A percentile compares a stretch with the other conserved stretches of the same genome.
These are phyloP conservation scores for Cladophialophora exuberans DNA, from an alignment of 2,329 filamentous ascomycete genomes.

Conservation along the genomic window DNA sequence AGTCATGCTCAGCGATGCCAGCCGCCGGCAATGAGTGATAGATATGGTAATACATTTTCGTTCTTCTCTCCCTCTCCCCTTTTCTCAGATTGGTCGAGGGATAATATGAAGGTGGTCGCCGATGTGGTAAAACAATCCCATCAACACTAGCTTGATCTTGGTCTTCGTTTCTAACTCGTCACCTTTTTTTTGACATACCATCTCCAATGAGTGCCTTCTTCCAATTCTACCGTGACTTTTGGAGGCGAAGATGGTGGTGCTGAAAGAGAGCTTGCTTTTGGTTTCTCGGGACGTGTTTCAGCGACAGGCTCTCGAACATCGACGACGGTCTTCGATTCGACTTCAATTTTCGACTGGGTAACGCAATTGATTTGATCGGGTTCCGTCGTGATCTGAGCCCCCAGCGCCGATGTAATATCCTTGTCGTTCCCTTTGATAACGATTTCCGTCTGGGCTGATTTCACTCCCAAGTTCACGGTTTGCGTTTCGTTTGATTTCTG, in stretches of 20 bases:
- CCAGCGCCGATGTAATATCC: neutral
- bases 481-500: conserved; percentile 13
- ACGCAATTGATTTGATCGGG: too few relatives aligned
- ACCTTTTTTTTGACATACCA: conserved; percentile 28
- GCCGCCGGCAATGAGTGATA: neutral
- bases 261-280: neutral
- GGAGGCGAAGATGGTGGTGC: neutral
- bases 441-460: neutral
- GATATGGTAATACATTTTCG: neutral
- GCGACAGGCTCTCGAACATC: too few relatives aligned
- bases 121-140: too few relatives aligned
- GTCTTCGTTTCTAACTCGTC: too few relatives aligned
- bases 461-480: neutral
- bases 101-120: too few relatives aligned
- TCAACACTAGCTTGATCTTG: too few relatives aligned
- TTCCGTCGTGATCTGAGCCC: neutral
- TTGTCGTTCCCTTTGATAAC: conserved; percentile 15
- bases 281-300: too few relatives aligned
- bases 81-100: neutral
- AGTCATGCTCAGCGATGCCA: neutral
- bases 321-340: too few relatives aligned
- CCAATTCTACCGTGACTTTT: conserved; percentile 28
- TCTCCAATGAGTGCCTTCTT: conserved; percentile 23
- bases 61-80: neutral
- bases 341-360: too few relatives aligned